phyloP scores from a whole-genome alignment of 495 filamentous ascomycete genomes.

The Podospora anserina region DNA sequence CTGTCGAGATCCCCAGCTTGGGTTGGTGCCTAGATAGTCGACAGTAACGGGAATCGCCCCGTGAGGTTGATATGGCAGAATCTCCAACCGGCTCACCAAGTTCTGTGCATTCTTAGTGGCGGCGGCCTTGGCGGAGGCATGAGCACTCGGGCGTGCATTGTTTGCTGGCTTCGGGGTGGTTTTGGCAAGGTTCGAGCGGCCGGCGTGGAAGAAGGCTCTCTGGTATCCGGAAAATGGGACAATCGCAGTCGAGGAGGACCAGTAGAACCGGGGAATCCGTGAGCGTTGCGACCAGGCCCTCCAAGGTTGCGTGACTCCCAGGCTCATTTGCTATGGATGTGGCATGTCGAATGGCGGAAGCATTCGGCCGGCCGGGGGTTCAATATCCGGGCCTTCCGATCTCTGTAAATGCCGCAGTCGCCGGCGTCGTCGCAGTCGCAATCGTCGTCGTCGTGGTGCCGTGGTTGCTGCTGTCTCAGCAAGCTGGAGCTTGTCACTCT shows the following conservation, averaged over 20 bases:
- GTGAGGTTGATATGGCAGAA: background rate
- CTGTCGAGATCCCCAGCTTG: background rate
- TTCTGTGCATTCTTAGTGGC: background rate
- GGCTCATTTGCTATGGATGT: slow-evolving; percentile 11
- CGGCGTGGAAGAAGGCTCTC: background rate
- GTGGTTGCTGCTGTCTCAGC: background rate
- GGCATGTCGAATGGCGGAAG: slow-evolving; percentile 11
- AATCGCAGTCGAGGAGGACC: background rate
- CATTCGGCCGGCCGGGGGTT: background rate
- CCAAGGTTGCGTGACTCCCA: slow-evolving; percentile 12
- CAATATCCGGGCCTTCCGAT: background rate
- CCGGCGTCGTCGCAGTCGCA: background rate
- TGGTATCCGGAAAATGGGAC: background rate
- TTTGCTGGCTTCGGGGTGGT: background rate
- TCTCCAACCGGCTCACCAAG: background rate
- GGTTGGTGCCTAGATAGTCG: background rate
- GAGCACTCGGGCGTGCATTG: background rate
- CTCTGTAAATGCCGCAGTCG: background rate
- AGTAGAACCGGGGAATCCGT: slow-evolving; percentile 1
- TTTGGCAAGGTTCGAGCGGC: background rate
- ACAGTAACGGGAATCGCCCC: background rate
- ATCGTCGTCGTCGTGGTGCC: background rate
- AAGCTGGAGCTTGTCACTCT: background rate
- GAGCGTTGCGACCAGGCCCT: slow-evolving; percentile 7
- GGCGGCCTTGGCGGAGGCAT: background rate